A percentile compares a stretch with the other conserved stretches of the same genome.
Evolutionary conservation across 73 alveolate species (phyloP).

Genomic region (Paramecium caudatum): DNA sequence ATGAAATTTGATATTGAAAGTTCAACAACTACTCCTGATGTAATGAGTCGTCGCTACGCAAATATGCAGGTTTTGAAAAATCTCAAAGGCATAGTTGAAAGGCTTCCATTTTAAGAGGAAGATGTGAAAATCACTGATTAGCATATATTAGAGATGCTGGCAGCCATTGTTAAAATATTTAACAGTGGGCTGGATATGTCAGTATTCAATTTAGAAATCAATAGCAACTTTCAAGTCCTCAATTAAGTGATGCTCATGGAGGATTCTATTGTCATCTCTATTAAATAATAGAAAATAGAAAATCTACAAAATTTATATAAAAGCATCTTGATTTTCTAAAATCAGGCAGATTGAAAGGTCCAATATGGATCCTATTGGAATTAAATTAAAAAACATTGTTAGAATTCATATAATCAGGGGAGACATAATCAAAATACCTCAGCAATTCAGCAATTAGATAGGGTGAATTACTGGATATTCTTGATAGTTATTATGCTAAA

Average conservation of each 20-base stretch:
- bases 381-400: slow-evolving; percentile 4
- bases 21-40: slow-evolving; percentile 21
- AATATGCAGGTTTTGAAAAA: not conserved
- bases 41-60: not conserved
- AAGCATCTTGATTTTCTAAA: not conserved
- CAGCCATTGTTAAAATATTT: slow-evolving; percentile 10
- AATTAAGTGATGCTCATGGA: not conserved
- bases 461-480: not conserved
- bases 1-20: slow-evolving; percentile 31
- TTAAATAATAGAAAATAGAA: not conserved
- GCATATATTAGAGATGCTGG: slow-evolving; percentile 18
- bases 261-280: slow-evolving; percentile 28
- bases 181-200: slow-evolving; percentile 35
- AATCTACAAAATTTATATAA: slow-evolving; percentile 22
- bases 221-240: slow-evolving; percentile 4
- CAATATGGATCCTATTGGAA: slow-evolving; percentile 22
- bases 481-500: slow-evolving; percentile 22
- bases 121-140: slow-evolving; percentile 11
- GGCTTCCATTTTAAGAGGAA: not conserved
- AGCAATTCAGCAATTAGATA: not conserved
- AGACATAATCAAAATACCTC: not conserved
- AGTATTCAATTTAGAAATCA: slow-evolving; percentile 35
- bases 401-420: not conserved
- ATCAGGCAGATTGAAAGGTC: not conserved
- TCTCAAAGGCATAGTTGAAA: not conserved